Conservation (phyloP, 176 grass and related monocot genomes). For the Secale cereale region DNA sequence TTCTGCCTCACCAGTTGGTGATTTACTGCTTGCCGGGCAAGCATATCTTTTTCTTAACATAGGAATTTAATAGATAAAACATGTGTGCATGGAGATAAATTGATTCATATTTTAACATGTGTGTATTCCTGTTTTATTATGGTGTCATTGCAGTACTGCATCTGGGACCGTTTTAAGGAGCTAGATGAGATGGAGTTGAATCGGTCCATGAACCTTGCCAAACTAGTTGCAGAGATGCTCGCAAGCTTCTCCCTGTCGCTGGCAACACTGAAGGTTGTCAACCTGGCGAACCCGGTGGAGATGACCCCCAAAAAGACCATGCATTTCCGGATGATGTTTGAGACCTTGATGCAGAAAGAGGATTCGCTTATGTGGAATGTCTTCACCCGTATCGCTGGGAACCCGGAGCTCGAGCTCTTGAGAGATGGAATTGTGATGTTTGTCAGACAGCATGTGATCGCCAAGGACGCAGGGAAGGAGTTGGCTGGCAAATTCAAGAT, state of each 20-base stretch:
- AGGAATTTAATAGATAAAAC: not conserved
- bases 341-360: conserved; percentile 58
- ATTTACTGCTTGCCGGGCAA: not conserved
- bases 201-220: conserved; percentile 76
- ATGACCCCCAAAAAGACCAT: conserved; percentile 55
- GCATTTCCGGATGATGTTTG: conserved; percentile 78
- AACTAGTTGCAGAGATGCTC: conserved; percentile 73
- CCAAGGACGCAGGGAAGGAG: conserved; percentile 25
- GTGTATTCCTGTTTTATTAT: conserved; percentile 20
- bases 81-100: not conserved
- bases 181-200: conserved; percentile 71
- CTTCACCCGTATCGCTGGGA: conserved; percentile 65
- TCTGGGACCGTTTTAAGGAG: conserved; percentile 97
- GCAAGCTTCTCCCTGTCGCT: conserved; percentile 73
- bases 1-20: not conserved
- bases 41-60: not conserved
- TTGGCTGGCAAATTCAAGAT: conserved; percentile 63
- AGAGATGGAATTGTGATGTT: conserved; percentile 64
- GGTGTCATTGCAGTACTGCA: conserved; percentile 51
- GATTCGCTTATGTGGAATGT: conserved; percentile 69
- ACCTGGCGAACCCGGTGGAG: conserved; percentile 55
- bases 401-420: conserved; percentile 62
- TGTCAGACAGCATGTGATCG: conserved; percentile 66
- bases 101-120: not conserved
- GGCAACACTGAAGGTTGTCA: conserved; percentile 63